phyloP scores from a whole-genome alignment of 371 early-diverging fungal species.

The Mucor irregularis region DNA sequence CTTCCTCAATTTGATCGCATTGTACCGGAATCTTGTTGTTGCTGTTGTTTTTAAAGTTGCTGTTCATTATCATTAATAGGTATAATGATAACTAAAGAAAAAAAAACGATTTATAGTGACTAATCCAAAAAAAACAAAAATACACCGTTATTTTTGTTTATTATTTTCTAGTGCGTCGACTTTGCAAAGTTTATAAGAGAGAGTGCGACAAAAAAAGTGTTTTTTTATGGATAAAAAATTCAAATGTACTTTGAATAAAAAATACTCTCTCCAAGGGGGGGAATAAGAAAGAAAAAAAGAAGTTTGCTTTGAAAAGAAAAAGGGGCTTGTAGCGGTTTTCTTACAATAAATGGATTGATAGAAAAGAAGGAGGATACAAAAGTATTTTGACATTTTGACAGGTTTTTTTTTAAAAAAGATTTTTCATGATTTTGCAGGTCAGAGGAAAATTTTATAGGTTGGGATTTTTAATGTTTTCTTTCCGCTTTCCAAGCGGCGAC shows the following conservation, averaged over 20 bases:
- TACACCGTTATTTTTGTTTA: constrained; percentile 8
- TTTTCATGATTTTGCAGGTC: too few species aligned
- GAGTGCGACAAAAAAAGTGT: constrained; percentile 14
- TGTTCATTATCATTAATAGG: background rate
- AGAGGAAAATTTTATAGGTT: too few species aligned
- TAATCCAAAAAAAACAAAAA: constrained; percentile 24
- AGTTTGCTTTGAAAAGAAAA: background rate
- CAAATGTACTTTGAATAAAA: constrained; percentile 17
- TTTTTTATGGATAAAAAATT: constrained; percentile 15
- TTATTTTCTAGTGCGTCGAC: constrained; percentile 23
- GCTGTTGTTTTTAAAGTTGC: constrained; percentile 8
- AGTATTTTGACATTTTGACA: too few species aligned
- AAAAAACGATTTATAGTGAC: constrained; percentile 24
- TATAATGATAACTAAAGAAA: constrained; percentile 1
- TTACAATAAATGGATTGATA: background rate
- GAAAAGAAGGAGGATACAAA: too few species aligned
- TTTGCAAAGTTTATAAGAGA: constrained; percentile 13
- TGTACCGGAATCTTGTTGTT: constrained; percentile 12
- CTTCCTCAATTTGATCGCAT: constrained; percentile 22
- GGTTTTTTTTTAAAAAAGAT: background rate
- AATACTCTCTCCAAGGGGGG: constrained; percentile 12
- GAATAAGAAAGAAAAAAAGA: background rate
- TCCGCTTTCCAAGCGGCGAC: too few species aligned
- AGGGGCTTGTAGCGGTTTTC: too few species aligned
- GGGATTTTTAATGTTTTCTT: too few species aligned